Evolutionary conservation across 2,329 filamentous ascomycete species (phyloP).

Genomic region (Diaporthe aspalathi): DNA sequence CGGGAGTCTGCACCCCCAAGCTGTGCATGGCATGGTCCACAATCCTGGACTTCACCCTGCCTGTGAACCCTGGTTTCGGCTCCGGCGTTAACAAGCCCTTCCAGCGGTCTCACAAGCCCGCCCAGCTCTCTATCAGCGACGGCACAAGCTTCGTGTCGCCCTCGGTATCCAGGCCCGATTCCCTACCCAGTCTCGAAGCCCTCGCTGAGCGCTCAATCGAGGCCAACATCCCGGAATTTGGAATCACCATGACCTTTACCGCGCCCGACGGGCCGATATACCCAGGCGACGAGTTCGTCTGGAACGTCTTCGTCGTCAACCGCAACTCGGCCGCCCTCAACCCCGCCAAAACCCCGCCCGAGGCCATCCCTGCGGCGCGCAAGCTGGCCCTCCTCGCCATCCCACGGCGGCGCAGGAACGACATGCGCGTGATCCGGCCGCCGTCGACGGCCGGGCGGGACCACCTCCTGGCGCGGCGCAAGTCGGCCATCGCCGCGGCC

Average conservation of each 20-base stretch:
- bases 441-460: constrained; percentile 62
- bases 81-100: constrained; percentile 64
- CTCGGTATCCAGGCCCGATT: constrained; percentile 68
- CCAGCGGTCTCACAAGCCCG: constrained; percentile 70
- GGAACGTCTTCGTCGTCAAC: constrained; percentile 82
- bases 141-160: constrained; percentile 68
- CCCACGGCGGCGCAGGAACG: constrained; percentile 71
- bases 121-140: constrained; percentile 72
- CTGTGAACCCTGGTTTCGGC: constrained; percentile 73
- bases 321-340: constrained; percentile 57
- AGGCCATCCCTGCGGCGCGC: constrained; percentile 57
- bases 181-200: constrained; percentile 69
- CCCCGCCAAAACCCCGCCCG: constrained; percentile 47
- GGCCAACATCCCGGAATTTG: constrained; percentile 67
- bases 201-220: constrained; percentile 58
- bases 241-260: constrained; percentile 80
- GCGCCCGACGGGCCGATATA: constrained; percentile 67
- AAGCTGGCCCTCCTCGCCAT: constrained; percentile 78
- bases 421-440: constrained; percentile 63
- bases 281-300: constrained; percentile 75
- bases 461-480: constrained; percentile 50
- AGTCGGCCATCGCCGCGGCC: constrained; percentile 40
- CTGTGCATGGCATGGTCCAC: constrained; percentile 77
- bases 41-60: constrained; percentile 74
- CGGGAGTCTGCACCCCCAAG: constrained; percentile 68